Conservation (phyloP, 768 basidiomycete genomes). For the Suillus decipiens region DNA sequence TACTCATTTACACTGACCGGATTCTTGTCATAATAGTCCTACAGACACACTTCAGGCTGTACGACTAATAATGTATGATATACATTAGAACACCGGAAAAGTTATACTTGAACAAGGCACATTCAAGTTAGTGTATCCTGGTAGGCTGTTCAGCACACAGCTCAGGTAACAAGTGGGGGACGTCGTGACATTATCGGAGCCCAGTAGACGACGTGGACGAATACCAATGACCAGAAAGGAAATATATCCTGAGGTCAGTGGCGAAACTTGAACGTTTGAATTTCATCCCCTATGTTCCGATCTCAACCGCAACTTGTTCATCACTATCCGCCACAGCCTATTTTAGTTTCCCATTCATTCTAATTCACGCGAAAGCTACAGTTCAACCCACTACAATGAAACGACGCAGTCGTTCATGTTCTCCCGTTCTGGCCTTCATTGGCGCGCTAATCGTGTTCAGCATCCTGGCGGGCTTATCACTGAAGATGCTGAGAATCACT, state of each 20-base stretch:
- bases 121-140: not conserved
- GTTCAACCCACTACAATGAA: not conserved
- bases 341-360: not conserved
- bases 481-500: conserved; percentile 20
- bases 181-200: not conserved
- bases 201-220: not conserved
- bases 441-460: conserved; percentile 27
- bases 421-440: conserved; percentile 11
- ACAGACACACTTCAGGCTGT: not conserved
- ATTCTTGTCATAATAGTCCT: not conserved
- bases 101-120: too few species aligned
- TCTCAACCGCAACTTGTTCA: not conserved
- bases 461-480: conserved; percentile 28
- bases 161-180: not conserved
- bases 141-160: not conserved
- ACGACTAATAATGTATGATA: not conserved
- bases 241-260: not conserved
- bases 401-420: not conserved
- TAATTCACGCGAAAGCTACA: conserved; percentile 4
- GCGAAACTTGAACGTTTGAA: not conserved
- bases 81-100: not conserved
- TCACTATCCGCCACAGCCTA: not conserved
- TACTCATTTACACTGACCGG: too few species aligned
- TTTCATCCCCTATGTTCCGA: not conserved
- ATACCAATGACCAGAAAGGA: conserved; percentile 4